Evolutionary conservation across 192 early-diverging fungal genomes (phyloP), one percentile per base, ranked within the genome.

Genomic region (Gigaspora rosea): DNA sequence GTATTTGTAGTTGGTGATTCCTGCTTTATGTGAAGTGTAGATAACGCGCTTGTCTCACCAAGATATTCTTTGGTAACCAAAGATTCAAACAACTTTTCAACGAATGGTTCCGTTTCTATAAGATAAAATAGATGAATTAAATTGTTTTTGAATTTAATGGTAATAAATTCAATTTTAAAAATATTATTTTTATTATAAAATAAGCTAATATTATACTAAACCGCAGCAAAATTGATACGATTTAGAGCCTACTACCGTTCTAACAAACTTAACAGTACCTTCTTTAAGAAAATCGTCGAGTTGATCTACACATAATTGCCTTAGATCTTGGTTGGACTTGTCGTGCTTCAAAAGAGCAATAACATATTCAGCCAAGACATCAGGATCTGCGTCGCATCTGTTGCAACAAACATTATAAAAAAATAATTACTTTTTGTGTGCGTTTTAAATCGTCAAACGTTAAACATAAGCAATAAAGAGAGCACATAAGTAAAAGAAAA

Each of bases 341-440:
- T 94, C 89, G 56, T 92, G 90, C 46, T 85, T 86, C n/a, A 95
- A 78, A 18, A 95, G 80, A 4, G 94, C 94, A 54, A 94, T 80
- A 46, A 94, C 88, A 81, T 95, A 95, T 36, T 95, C 90, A 9
- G 94, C 90, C 22, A 95, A 72, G 46, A 92, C 91, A n/a, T 78
- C 80, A 16, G 92, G 92, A 80, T 95, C 94, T 41, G 87, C 88
- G 49, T 90, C 88, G 48, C 84, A 87, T 65, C 88, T 90, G 76
- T 64, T 57, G 35, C 16, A 74, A 58, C 4, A 35, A 73, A 73
- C 13, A 48, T 63, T 63, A 63, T 12, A 3, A 49, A 48, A n/a
- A 59, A 7, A 51, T 51, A 47, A 6, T 0, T 11, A 22, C 48
- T 6, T 75, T 75, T n/a, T n/a, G n/a, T 36, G 48, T 70, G 62